phyloP scores from a whole-genome alignment of 1,284 basidiomycete genomes.

The Ustilago nuda region DNA sequence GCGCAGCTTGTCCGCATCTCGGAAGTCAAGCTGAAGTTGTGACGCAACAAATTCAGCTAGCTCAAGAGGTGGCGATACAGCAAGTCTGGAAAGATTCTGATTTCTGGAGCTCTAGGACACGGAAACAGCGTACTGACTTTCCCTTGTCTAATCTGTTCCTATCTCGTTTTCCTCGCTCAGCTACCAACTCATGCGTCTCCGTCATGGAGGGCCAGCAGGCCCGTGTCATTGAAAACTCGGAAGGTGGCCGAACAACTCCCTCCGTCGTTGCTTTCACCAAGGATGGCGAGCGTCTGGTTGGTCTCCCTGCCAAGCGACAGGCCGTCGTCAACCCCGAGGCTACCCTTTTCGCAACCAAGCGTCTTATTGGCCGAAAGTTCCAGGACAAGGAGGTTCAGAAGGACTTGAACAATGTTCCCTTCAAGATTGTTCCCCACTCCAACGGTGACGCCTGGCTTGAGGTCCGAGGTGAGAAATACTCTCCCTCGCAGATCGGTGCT shows the following conservation, averaged over 20 bases:
- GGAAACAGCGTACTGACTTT: slow-evolving; percentile 10
- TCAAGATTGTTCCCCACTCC: slow-evolving; percentile 79
- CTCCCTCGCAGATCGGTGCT: slow-evolving; percentile 78
- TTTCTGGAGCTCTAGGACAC: not conserved
- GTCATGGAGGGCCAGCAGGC: slow-evolving; percentile 88
- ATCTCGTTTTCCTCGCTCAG: slow-evolving; percentile 16
- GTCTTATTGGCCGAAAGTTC: slow-evolving; percentile 93
- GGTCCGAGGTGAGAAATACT: slow-evolving; percentile 75
- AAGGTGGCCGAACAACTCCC: slow-evolving; percentile 96
- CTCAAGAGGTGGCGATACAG: not conserved
- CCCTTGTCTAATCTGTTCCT: not conserved
- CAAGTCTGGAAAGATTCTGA: not conserved
- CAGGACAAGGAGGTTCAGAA: slow-evolving; percentile 92
- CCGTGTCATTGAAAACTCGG: slow-evolving; percentile 95
- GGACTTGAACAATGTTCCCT: slow-evolving; percentile 79
- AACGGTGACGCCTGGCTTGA: slow-evolving; percentile 81
- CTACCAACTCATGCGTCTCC: slow-evolving; percentile 69
- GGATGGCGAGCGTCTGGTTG: slow-evolving; percentile 78
- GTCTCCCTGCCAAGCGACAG: slow-evolving; percentile 96
- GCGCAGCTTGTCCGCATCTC: not conserved
- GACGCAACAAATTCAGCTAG: not conserved
- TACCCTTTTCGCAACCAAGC: slow-evolving; percentile 82
- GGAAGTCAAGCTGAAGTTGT: not conserved
- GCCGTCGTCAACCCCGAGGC: slow-evolving; percentile 89
- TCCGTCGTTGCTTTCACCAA: slow-evolving; percentile 99